phyloP scores from a whole-genome alignment of 1,284 basidiomycete species.

The Ceratorhiza oryzae-sativae region DNA sequence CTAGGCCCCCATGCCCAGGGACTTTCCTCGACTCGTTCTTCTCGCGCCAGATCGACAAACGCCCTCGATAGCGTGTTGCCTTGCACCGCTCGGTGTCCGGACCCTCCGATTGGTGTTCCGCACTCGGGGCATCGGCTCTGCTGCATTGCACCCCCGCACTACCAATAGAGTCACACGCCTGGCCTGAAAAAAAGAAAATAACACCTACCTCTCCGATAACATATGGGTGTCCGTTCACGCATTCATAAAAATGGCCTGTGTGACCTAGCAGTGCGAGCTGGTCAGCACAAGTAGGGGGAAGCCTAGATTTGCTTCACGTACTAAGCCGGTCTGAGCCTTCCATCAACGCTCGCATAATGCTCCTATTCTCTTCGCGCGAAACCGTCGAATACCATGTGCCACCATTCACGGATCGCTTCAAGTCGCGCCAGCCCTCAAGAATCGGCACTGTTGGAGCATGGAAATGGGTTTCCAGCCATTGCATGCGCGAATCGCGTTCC shows the following conservation, averaged over 20 bases:
- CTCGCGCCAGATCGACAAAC: constrained; percentile 48
- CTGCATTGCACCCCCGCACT: constrained; percentile 65
- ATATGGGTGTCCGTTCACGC: constrained; percentile 60
- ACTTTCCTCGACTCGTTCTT: not conserved
- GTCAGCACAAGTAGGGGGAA: not conserved
- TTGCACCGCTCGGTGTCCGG: constrained; percentile 51
- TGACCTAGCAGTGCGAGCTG: not conserved
- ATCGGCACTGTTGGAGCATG: not conserved
- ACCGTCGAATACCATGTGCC: constrained; percentile 56
- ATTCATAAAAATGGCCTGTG: constrained; percentile 60
- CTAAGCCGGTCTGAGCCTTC: constrained; percentile 11
- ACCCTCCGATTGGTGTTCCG: constrained; percentile 57
- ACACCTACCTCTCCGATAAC: constrained; percentile 57
- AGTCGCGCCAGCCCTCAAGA: constrained; percentile 17
- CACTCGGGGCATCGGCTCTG: constrained; percentile 61
- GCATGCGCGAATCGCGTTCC: not conserved
- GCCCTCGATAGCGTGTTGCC: constrained; percentile 57
- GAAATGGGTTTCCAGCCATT: constrained; percentile 23
- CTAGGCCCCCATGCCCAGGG: constrained; percentile 22
- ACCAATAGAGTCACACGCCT: constrained; percentile 35
- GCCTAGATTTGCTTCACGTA: not conserved
- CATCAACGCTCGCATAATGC: constrained; percentile 56
- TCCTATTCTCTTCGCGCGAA: constrained; percentile 58
- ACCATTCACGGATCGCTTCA: constrained; percentile 45
- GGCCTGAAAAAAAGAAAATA: constrained; percentile 12